Evolutionary conservation across 805 yeast genomes (phyloP), one percentile per base, ranked within the genome.

Genomic region (Starmerella cellae): DNA sequence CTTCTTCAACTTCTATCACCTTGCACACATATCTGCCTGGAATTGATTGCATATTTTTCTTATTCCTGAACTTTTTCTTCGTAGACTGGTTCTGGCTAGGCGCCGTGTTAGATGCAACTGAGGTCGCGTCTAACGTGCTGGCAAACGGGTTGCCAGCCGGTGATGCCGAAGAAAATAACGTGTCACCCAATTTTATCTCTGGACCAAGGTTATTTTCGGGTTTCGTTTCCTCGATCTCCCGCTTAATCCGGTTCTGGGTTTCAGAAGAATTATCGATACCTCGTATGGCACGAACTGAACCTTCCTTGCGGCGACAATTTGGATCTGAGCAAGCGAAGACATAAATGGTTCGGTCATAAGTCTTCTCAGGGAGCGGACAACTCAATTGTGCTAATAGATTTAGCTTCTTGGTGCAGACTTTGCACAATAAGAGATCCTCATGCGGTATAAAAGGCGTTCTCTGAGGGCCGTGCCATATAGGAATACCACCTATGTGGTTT

Each of bases 401-500:
- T 78, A 84, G 69, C 14, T 66, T 18, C 62, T 9, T 65, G 1
- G 61, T 62, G 63, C 98, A 91, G 41, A 70, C 71, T 37, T 70
- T 73, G 64, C 98, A 91, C 28, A 61, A 57, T 6, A 79, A 55
- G 17, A 74, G 58, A 3, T 69, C 70, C 1, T 46, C 18, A 1
- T 64, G 63, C 0, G 94, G 91, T 9, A 6, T 4, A 16, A 27
- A 10, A 9, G 32, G 39, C 22, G 29, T n/a, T 3, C 64, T 58
- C 0, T 83, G 75, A 1, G 66, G 63, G 59, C 93, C 94, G 79
- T 6, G 75, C 55, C 63, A 47, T 31, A 63, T 55, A 6, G 87
- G 83, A 30, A 62, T 60, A 1, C 94, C 93, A 1, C 97, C 97
- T 26, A 88, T 69, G 49, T 83, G 77, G 0, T 93, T 75, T 54